A percentile compares a stretch with the other conserved stretches of the same genome.
These are phyloP conservation scores for Corylus heterophylla DNA, from an alignment of 306 rosid species.

Conservation along the genomic window DNA sequence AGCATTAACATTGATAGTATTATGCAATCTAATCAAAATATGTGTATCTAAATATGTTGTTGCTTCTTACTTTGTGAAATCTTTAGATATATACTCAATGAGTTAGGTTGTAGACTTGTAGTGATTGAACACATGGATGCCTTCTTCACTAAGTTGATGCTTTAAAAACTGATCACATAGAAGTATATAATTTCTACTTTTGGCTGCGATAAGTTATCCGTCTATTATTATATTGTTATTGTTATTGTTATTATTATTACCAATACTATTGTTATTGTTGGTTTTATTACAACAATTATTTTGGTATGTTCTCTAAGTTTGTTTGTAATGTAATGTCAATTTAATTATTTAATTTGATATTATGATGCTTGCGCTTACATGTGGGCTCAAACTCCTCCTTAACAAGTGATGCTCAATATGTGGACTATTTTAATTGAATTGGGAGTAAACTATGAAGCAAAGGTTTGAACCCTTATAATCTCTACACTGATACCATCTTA, in stretches of 20 bases:
- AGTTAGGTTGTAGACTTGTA: background rate
- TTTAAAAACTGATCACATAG: background rate
- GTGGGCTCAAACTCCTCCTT: too few relatives aligned
- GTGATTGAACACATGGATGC: background rate
- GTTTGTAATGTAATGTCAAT: background rate
- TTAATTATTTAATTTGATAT: too few relatives aligned
- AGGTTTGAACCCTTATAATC: too few relatives aligned
- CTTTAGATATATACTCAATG: background rate
- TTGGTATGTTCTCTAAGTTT: background rate
- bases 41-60: background rate
- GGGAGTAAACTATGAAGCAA: too few relatives aligned
- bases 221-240: background rate
- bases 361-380: too few relatives aligned
- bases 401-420: too few relatives aligned
- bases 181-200: constrained; percentile 2
- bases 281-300: background rate
- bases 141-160: background rate
- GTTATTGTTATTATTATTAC: background rate
- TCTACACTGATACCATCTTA: too few relatives aligned
- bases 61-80: background rate
- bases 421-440: too few relatives aligned
- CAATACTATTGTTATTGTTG: background rate
- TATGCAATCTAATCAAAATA: too few relatives aligned
- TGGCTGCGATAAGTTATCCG: background rate
- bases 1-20: too few relatives aligned